A percentile compares a stretch with the other conserved stretches of the same genome.
Evolutionary conservation across 2,329 filamentous ascomycete species (phyloP).

Genomic region (Rutstroemia sp.): DNA sequence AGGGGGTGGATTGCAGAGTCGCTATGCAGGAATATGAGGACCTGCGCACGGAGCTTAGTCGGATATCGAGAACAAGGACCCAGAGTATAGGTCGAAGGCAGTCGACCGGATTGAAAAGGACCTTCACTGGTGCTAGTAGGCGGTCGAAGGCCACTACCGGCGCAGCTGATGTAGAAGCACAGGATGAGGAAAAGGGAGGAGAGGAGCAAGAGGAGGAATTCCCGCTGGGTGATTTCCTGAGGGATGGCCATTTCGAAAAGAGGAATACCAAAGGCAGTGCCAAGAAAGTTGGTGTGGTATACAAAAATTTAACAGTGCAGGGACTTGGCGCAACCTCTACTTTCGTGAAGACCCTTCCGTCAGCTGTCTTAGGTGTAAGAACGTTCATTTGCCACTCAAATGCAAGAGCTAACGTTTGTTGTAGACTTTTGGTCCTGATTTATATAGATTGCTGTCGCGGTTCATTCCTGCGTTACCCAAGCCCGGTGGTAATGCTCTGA

Average conservation of each 20-base stretch:
- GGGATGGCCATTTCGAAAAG: conserved; percentile 64
- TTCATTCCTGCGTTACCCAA: conserved; percentile 23
- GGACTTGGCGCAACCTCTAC: conserved; percentile 59
- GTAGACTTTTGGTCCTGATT: conserved; percentile 68
- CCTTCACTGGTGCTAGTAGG: conserved; percentile 11
- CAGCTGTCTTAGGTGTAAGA: conserved; percentile 56
- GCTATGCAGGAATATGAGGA: conserved; percentile 55
- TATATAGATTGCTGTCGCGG: conserved; percentile 53
- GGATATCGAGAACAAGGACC: conserved; percentile 38
- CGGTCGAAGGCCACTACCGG: conserved; percentile 17
- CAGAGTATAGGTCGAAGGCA: conserved; percentile 6
- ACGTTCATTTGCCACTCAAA: not conserved
- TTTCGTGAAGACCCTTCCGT: conserved; percentile 65
- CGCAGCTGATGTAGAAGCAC: conserved; percentile 24
- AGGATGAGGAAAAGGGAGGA: conserved; percentile 20
- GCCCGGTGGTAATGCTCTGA: conserved; percentile 18
- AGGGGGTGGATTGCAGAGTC: conserved; percentile 42
- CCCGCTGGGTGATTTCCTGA: conserved; percentile 6
- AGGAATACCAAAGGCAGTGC: conserved; percentile 58
- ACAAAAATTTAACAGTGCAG: conserved; percentile 68
- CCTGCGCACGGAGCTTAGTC: conserved; percentile 47
- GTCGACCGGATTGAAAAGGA: conserved; percentile 11
- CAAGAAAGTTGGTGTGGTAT: conserved; percentile 73
- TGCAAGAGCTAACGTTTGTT: not conserved
- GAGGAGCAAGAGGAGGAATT: conserved; percentile 27